Evolutionary conservation across 352 stramenopile genomes (phyloP), one percentile per base, ranked within the genome.

Genomic region (Globisporangium sylvaticum): DNA sequence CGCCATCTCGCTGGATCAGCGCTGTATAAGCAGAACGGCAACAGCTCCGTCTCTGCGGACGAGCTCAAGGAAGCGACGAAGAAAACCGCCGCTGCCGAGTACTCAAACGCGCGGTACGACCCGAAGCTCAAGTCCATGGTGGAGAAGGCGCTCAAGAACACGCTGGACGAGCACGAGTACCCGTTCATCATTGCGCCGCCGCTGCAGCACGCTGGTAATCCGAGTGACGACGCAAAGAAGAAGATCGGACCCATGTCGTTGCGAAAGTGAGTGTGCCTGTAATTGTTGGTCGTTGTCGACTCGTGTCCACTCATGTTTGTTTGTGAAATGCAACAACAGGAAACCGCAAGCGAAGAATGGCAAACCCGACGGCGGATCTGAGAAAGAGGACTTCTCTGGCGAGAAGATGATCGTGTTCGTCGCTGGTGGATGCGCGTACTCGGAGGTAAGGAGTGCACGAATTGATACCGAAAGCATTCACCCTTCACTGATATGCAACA

Each of bases 331-430:
- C 7, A 34, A 22, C 20, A 18, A 34, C 59, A 89, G 79, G 66
- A 88, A 84, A 67, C 57, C 69, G 4, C 56, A 60, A 48, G 68
- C 57, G 8, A 73, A 73, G 37, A 34, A 15, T 5, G 64, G 72
- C 5, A 87, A 81, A 24, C 37, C 64, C 20, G 70, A 81, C 31
- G 29, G 66, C 70, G 62, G 57, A 55, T 64, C 58, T 15, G 80
- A 87, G 14, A 87, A 77, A 31, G 83, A 86, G 14, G 69, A 66
- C 0, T 91, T 93, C 60, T 74, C 68, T 1, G 87, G 88, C 31
- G 91, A 95, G 61, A 96, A 98, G 67, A 88, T 97, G 72, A 92
- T 99, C 69, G 91, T 99, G 6, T 99, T 98, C 62, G 85, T 98
- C 37, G 88, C 88, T 22, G 97, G 97, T 32, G 97, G 97, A 1